Conservation (phyloP, 768 basidiomycete genomes). For the Leccinum disarticulatum region DNA sequence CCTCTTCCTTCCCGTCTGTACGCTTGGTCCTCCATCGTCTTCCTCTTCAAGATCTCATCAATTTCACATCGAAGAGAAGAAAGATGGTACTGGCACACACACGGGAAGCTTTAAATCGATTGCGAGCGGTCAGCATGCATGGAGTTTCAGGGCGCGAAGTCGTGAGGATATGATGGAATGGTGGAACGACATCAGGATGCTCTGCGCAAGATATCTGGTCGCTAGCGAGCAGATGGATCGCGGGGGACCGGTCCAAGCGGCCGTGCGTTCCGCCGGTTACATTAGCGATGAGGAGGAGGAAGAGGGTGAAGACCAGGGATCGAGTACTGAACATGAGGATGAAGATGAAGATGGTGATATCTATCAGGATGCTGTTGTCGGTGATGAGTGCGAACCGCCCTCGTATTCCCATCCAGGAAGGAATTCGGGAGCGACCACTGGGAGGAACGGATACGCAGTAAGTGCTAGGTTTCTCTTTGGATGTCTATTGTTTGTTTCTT, state of each 20-base stretch:
- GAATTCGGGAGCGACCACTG: slow-evolving; percentile 41
- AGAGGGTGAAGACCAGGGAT: slow-evolving; percentile 55
- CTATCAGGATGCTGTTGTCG: slow-evolving; percentile 37
- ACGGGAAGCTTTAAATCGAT: slow-evolving; percentile 51
- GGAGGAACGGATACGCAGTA: slow-evolving; percentile 62
- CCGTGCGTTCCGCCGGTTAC: slow-evolving; percentile 88
- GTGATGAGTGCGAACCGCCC: slow-evolving; percentile 54
- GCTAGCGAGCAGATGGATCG: slow-evolving; percentile 93
- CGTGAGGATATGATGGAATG: slow-evolving; percentile 99
- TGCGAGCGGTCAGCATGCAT: slow-evolving; percentile 56
- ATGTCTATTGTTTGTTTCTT: background rate
- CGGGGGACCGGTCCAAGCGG: slow-evolving; percentile 88
- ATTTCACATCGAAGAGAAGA: slow-evolving; percentile 94
- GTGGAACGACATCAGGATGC: slow-evolving; percentile 97
- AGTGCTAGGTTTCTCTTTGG: slow-evolving; percentile 27
- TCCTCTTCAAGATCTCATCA: slow-evolving; percentile 76
- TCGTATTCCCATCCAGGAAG: slow-evolving; percentile 55
- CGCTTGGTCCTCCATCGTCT: slow-evolving; percentile 86
- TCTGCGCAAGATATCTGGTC: slow-evolving; percentile 91
- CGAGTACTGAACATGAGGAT: slow-evolving; percentile 43
- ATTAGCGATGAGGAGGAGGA: slow-evolving; percentile 79
- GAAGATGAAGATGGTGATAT: slow-evolving; percentile 55
- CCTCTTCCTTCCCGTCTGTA: slow-evolving; percentile 93
- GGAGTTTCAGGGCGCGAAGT: slow-evolving; percentile 86
- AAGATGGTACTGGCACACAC: slow-evolving; percentile 70